Conservation (phyloP, 2,329 filamentous ascomycete genomes). For the Ceratocystis alfenasii region DNA sequence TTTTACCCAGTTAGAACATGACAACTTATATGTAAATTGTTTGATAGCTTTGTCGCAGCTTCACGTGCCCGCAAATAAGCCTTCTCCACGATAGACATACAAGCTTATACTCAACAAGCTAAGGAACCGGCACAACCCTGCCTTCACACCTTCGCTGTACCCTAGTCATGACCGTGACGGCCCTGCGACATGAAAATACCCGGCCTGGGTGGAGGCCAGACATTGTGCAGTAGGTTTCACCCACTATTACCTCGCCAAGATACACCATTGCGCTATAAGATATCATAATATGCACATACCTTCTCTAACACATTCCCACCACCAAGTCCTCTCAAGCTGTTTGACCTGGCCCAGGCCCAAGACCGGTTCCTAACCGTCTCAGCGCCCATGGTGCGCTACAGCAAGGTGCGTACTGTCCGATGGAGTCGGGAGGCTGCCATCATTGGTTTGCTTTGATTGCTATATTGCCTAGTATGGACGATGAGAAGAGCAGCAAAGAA, state of each 20-base stretch:
- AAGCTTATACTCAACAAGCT: not conserved
- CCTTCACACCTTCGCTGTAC: not conserved
- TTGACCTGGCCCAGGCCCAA: conserved; percentile 42
- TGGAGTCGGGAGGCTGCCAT: not conserved
- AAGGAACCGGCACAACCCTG: not conserved
- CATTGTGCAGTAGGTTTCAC: conserved; percentile 19
- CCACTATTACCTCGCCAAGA: not conserved
- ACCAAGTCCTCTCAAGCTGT: conserved; percentile 46
- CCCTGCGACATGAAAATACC: not conserved
- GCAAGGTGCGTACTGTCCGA: conserved; percentile 34
- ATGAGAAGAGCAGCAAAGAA: not conserved
- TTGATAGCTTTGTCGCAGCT: too few relatives aligned
- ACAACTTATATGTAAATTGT: too few relatives aligned
- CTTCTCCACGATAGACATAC: too few relatives aligned
- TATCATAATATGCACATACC: not conserved
- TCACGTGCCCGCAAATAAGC: too few relatives aligned
- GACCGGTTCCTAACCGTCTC: conserved; percentile 45
- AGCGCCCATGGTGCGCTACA: conserved; percentile 58
- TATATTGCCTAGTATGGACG: not conserved
- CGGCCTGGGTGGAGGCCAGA: conserved; percentile 14
- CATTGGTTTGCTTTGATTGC: not conserved
- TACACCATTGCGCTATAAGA: not conserved
- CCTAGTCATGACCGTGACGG: conserved; percentile 9
- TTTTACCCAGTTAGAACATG: too few relatives aligned
- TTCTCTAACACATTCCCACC: not conserved